A percentile compares a stretch with the other conserved stretches of the same genome.
phyloP scores from a whole-genome alignment of 2,329 filamentous ascomycete species.

The Epichloe scottii region DNA sequence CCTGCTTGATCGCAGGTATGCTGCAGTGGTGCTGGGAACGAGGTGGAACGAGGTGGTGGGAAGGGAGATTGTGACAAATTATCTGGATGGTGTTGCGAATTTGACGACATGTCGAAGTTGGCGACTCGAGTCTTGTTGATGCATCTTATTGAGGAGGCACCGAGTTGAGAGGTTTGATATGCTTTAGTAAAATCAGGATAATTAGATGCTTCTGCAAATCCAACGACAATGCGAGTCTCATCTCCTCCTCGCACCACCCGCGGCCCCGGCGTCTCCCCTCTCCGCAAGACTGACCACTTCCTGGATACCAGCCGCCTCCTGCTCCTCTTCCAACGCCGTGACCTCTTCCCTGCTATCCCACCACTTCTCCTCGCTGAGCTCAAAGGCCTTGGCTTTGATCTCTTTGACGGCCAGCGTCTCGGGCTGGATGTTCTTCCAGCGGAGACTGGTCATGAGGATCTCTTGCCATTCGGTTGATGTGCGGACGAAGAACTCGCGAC shows the following conservation, averaged over 20 bases:
- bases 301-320: conserved; percentile 87
- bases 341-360: conserved; percentile 97
- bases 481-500: conserved; percentile 83
- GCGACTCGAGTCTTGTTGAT: too few relatives aligned
- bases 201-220: too few relatives aligned
- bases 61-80: conserved; percentile 14
- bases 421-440: conserved; percentile 52
- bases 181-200: too few relatives aligned
- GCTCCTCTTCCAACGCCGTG: conserved; percentile 80
- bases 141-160: too few relatives aligned
- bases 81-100: conserved; percentile 10
- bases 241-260: conserved; percentile 20
- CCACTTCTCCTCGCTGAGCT: conserved; percentile 91
- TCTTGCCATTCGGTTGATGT: conserved; percentile 89
- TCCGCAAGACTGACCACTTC: conserved; percentile 85
- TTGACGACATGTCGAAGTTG: background rate
- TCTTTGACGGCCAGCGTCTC: conserved; percentile 73
- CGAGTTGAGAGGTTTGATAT: too few relatives aligned
- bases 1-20: conserved; percentile 8
- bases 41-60: conserved; percentile 16
- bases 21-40: conserved; percentile 14
- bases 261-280: conserved; percentile 40
- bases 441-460: conserved; percentile 62
- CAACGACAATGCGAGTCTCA: conserved; percentile 5
- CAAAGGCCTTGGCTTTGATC: conserved; percentile 81